phyloP scores from a whole-genome alignment of 2,329 filamentous ascomycete species.

The Phyllosticta capitalensis region DNA sequence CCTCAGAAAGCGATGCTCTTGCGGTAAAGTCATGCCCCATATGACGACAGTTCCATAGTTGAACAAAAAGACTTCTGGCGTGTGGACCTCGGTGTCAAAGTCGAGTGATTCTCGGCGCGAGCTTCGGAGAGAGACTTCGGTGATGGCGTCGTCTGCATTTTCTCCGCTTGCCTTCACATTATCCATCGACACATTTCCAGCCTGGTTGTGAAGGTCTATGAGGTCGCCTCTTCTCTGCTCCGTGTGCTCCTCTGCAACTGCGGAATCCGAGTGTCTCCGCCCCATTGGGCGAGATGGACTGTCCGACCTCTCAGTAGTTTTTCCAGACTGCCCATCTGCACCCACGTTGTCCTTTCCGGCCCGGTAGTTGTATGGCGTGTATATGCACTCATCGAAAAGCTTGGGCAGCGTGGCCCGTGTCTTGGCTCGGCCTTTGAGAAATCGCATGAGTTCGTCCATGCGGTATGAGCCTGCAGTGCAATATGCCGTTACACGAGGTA shows the following conservation, averaged over 20 bases:
- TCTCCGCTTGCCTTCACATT: neutral
- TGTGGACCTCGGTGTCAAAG: slow-evolving; percentile 82
- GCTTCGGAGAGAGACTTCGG: slow-evolving; percentile 11
- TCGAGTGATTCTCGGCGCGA: slow-evolving; percentile 40
- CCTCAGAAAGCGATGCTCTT: slow-evolving; percentile 85
- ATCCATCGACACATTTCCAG: slow-evolving; percentile 20
- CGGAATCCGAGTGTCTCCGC: slow-evolving; percentile 64
- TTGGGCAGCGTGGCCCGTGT: slow-evolving; percentile 76
- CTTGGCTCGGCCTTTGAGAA: slow-evolving; percentile 75
- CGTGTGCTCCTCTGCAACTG: slow-evolving; percentile 54
- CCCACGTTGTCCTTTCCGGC: slow-evolving; percentile 15
- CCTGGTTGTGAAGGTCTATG: slow-evolving; percentile 47
- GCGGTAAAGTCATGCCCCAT: slow-evolving; percentile 90
- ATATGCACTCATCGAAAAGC: slow-evolving; percentile 94
- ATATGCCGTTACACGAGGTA: slow-evolving; percentile 92
- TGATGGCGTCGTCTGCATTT: slow-evolving; percentile 19
- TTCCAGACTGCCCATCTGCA: slow-evolving; percentile 17
- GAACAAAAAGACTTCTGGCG: slow-evolving; percentile 90
- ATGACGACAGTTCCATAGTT: slow-evolving; percentile 97
- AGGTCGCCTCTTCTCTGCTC: slow-evolving; percentile 51
- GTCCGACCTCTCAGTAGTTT: slow-evolving; percentile 18
- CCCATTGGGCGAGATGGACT: slow-evolving; percentile 30
- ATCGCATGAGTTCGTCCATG: slow-evolving; percentile 80
- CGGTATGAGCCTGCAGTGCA: slow-evolving; percentile 90
- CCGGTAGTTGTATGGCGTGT: slow-evolving; percentile 81